phyloP scores from a whole-genome alignment of 805 yeast species.

The Metschnikowia rubicola region DNA sequence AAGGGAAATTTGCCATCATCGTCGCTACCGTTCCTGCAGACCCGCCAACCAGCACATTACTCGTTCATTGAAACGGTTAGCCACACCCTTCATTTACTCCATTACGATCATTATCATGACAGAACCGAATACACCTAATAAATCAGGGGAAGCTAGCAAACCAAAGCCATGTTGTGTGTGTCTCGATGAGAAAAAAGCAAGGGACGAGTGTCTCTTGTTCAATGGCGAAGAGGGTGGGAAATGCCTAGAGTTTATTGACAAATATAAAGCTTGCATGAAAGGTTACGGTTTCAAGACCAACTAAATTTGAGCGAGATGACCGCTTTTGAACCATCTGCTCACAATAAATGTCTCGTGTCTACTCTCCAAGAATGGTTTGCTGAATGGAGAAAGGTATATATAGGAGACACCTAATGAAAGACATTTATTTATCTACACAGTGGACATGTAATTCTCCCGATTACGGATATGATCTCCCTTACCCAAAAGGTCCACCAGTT shows the following conservation, averaged over 20 bases:
- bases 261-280: slow-evolving; percentile 87
- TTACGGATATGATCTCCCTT: background rate
- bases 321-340: too few species aligned
- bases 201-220: slow-evolving; percentile 84
- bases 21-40: slow-evolving; percentile 7
- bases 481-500: background rate
- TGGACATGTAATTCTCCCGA: slow-evolving; percentile 1
- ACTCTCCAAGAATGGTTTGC: background rate
- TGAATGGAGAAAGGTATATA: background rate
- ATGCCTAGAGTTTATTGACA: slow-evolving; percentile 65
- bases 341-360: too few species aligned
- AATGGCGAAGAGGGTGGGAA: slow-evolving; percentile 83
- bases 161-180: slow-evolving; percentile 98
- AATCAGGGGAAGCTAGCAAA: slow-evolving; percentile 33
- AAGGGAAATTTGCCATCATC: too few species aligned
- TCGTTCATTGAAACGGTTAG: background rate
- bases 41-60: background rate
- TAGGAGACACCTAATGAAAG: slow-evolving; percentile 1
- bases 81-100: background rate
- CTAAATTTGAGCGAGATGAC: slow-evolving; percentile 1
- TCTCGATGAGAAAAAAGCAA: slow-evolving; percentile 68
- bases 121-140: background rate
- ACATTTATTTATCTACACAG: background rate
- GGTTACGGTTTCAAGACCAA: slow-evolving; percentile 74
- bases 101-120: background rate